A percentile compares a stretch with the other conserved stretches of the same genome.
Conservation (phyloP, 768 basidiomycete species). For the Xerocomellus dryophilus region DNA sequence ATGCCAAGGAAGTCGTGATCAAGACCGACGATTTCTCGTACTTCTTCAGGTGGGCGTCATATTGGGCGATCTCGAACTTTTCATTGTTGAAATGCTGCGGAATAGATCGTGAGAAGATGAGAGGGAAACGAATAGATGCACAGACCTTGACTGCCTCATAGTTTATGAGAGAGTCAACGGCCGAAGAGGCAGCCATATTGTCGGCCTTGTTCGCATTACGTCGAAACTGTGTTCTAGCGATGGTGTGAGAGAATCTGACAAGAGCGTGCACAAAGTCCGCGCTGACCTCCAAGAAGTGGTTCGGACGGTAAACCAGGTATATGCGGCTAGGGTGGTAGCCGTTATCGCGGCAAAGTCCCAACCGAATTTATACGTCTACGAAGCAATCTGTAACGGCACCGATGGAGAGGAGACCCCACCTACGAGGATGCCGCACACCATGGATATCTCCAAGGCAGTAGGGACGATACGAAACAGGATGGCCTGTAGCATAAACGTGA, state of each 20-base stretch:
- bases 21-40: slow-evolving; percentile 94
- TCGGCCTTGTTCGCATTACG: slow-evolving; percentile 95
- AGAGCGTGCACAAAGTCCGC: not conserved
- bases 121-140: not conserved
- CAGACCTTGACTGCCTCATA: slow-evolving; percentile 96
- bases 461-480: slow-evolving; percentile 94
- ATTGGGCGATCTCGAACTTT: slow-evolving; percentile 83
- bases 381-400: not conserved
- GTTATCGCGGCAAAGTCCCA: slow-evolving; percentile 97
- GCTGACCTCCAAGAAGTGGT: slow-evolving; percentile 93
- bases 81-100: slow-evolving; percentile 96
- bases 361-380: slow-evolving; percentile 93
- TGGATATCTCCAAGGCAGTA: slow-evolving; percentile 91
- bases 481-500: slow-evolving; percentile 90
- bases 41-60: slow-evolving; percentile 80
- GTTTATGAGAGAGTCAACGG: slow-evolving; percentile 95
- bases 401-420: slow-evolving; percentile 22
- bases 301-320: slow-evolving; percentile 95
- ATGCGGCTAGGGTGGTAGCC: slow-evolving; percentile 75
- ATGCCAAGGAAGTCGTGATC: slow-evolving; percentile 91
- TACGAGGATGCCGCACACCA: slow-evolving; percentile 97
- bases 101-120: not conserved
- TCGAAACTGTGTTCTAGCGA: slow-evolving; percentile 80
- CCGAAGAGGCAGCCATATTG: slow-evolving; percentile 90
- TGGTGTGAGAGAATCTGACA: not conserved